Conservation (phyloP, 768 basidiomycete genomes). For the Lentinula boryana region DNA sequence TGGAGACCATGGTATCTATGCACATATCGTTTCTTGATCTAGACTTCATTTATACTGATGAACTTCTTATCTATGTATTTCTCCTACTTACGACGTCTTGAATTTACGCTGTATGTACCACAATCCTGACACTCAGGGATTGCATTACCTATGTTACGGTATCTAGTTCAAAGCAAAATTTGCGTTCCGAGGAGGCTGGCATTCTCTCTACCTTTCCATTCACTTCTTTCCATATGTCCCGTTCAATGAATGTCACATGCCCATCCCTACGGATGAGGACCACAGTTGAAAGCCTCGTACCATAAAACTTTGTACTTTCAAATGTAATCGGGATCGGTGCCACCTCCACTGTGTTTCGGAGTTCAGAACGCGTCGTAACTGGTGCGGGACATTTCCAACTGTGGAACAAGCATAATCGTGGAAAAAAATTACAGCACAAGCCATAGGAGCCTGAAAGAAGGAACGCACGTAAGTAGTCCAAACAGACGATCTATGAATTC, state of each 20-base stretch:
- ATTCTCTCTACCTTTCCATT: slow-evolving; percentile 33
- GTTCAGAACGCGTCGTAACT: slow-evolving; percentile 42
- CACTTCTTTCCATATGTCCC: slow-evolving; percentile 56
- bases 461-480: slow-evolving; percentile 62
- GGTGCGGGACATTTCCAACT: slow-evolving; percentile 43
- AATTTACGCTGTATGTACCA: background rate
- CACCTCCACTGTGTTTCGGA: slow-evolving; percentile 61
- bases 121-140: background rate
- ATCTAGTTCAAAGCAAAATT: slow-evolving; percentile 42
- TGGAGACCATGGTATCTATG: slow-evolving; percentile 48
- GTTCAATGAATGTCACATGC: slow-evolving; percentile 60
- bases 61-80: background rate
- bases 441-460: background rate
- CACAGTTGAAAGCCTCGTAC: slow-evolving; percentile 70
- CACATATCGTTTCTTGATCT: slow-evolving; percentile 48
- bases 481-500: slow-evolving; percentile 56
- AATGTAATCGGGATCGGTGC: slow-evolving; percentile 35
- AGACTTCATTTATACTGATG: background rate
- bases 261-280: slow-evolving; percentile 56
- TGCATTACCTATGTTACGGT: background rate
- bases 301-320: slow-evolving; percentile 36
- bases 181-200: slow-evolving; percentile 39
- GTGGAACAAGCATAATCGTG: slow-evolving; percentile 16
- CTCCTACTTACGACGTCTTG: background rate
- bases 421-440: background rate